Conservation (phyloP, 2,329 filamentous ascomycete species). For the Podosphaera aphanis region DNA sequence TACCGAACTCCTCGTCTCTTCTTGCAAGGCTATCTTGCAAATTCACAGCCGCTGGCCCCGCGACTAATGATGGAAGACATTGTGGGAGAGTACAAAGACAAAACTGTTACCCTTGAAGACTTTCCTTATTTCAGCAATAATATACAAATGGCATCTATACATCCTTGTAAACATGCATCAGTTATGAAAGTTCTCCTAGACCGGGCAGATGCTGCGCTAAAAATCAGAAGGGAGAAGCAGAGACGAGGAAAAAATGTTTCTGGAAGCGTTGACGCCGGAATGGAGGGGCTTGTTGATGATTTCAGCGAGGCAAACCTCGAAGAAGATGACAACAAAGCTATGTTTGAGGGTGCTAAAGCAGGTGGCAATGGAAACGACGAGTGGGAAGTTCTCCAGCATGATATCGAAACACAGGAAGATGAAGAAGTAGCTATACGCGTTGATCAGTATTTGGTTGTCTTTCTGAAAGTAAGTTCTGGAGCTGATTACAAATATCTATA, state of each 20-base stretch:
- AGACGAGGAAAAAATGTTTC: constrained; percentile 30
- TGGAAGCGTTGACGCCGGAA: constrained; percentile 29
- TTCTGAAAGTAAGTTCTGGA: constrained; percentile 39
- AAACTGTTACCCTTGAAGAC: constrained; percentile 93
- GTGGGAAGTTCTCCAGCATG: constrained; percentile 40
- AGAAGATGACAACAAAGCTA: constrained; percentile 20
- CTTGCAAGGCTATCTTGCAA: constrained; percentile 66
- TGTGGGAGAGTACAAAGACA: constrained; percentile 89
- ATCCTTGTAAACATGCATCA: constrained; percentile 88
- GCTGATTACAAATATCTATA: neutral
- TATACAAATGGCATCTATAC: constrained; percentile 89
- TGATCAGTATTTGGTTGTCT: constrained; percentile 75
- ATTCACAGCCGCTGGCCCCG: constrained; percentile 60
- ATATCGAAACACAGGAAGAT: constrained; percentile 29
- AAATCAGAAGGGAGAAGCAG: constrained; percentile 66
- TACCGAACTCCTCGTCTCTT: constrained; percentile 92
- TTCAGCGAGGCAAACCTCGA: constrained; percentile 40
- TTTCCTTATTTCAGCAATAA: constrained; percentile 83
- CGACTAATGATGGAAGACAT: constrained; percentile 91
- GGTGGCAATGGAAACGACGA: constrained; percentile 30
- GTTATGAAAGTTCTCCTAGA: constrained; percentile 97
- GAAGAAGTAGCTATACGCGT: constrained; percentile 65
- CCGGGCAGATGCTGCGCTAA: constrained; percentile 78
- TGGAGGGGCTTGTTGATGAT: constrained; percentile 73
- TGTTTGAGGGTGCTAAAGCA: constrained; percentile 22